Conservation (phyloP, 805 yeast species). For the Alloascoidea africana region DNA sequence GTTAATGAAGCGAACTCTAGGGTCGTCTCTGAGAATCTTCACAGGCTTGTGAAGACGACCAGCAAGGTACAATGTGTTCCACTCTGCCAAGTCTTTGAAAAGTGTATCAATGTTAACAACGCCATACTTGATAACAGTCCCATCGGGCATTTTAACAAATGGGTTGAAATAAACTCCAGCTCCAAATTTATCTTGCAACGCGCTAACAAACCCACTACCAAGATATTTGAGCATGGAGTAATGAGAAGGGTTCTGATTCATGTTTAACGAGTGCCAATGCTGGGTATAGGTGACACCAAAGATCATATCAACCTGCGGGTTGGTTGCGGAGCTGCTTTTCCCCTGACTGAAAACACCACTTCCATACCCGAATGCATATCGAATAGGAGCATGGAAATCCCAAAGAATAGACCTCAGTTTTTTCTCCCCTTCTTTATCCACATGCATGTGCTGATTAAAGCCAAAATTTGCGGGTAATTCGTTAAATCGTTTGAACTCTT, state of each 20-base stretch:
- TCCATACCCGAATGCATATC: constrained; percentile 86
- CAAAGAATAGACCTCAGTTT: constrained; percentile 33
- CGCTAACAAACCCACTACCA: constrained; percentile 43
- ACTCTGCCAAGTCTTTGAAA: constrained; percentile 56
- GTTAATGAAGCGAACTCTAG: constrained; percentile 47
- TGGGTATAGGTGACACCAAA: constrained; percentile 63
- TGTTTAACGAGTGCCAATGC: constrained; percentile 65
- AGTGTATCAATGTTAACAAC: constrained; percentile 51
- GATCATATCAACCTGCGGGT: constrained; percentile 75
- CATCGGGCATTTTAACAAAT: constrained; percentile 45
- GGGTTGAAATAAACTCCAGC: constrained; percentile 95
- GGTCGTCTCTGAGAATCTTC: constrained; percentile 50
- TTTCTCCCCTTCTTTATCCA: constrained; percentile 26
- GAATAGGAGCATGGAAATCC: constrained; percentile 55
- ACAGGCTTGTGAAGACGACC: constrained; percentile 95
- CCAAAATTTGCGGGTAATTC: constrained; percentile 45
- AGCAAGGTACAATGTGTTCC: constrained; percentile 79
- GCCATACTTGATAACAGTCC: constrained; percentile 68
- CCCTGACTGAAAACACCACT: constrained; percentile 84
- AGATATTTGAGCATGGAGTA: constrained; percentile 53
- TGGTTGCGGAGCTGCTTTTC: constrained; percentile 18
- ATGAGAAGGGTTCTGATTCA: constrained; percentile 53
- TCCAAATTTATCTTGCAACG: constrained; percentile 45
- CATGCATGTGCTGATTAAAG: constrained; percentile 36
- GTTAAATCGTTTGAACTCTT: constrained; percentile 12